phyloP scores from a whole-genome alignment of 495 filamentous ascomycete genomes.

The Cladorrhinum samala region DNA sequence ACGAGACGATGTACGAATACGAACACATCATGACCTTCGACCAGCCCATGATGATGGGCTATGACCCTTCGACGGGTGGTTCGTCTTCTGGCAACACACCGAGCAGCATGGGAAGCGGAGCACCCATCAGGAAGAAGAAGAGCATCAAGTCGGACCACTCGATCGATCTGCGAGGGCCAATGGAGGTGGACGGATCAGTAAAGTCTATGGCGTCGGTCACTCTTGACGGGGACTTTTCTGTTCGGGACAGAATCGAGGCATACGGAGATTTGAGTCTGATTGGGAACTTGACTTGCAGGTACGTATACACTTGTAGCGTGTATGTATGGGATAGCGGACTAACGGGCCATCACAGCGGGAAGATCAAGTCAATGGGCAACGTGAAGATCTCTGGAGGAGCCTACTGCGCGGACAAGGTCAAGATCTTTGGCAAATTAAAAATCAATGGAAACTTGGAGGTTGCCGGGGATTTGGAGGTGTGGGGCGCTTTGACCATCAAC shows the following conservation, averaged over 20 bases:
- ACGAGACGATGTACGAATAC: conserved; percentile 27
- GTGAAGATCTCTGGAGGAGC: conserved; percentile 24
- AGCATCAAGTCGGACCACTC: conserved; percentile 28
- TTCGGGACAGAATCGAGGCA: conserved; percentile 33
- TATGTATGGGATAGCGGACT: too few relatives aligned
- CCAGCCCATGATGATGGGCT: conserved; percentile 11
- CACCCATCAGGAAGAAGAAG: conserved; percentile 21
- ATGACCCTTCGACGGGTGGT: conserved; percentile 8
- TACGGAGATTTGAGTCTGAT: conserved; percentile 31
- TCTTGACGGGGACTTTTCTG: conserved; percentile 28
- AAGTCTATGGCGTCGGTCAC: conserved; percentile 30
- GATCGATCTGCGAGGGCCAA: conserved; percentile 28
- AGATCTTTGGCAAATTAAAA: conserved; percentile 37
- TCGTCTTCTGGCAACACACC: conserved; percentile 3
- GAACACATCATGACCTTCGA: conserved; percentile 32
- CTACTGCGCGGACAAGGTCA: conserved; percentile 29
- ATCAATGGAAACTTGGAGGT: conserved; percentile 30
- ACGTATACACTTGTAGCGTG: too few relatives aligned
- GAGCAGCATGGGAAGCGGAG: background rate
- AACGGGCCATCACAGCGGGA: conserved; percentile 17
- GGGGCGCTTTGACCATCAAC: conserved; percentile 31
- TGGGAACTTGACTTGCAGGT: conserved; percentile 26
- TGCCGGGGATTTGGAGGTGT: conserved; percentile 32
- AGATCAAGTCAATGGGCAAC: conserved; percentile 32
- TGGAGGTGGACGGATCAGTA: conserved; percentile 35